Conservation (phyloP, 2,329 filamentous ascomycete species). For the Cladobotryum protrusum region DNA sequence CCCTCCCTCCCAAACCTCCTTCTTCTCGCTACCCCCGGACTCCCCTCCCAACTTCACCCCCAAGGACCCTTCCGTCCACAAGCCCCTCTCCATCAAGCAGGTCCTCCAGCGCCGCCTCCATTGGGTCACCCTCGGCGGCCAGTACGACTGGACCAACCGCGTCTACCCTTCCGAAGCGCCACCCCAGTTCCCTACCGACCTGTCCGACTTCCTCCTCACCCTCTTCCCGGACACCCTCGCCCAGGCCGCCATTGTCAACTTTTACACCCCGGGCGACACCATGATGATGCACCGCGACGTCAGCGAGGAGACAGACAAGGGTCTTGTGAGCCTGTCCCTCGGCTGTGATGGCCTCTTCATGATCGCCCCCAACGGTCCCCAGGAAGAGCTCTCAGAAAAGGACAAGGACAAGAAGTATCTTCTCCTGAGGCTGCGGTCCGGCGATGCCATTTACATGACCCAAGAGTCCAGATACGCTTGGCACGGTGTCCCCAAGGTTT, state of each 20-base stretch:
- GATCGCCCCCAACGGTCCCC: slow-evolving; percentile 54
- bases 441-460: slow-evolving; percentile 88
- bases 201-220: slow-evolving; percentile 58
- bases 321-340: slow-evolving; percentile 77
- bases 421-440: slow-evolving; percentile 66
- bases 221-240: slow-evolving; percentile 73
- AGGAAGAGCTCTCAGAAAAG: slow-evolving; percentile 18
- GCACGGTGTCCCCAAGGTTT: slow-evolving; percentile 88
- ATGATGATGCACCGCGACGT: slow-evolving; percentile 92
- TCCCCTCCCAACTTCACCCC: slow-evolving; percentile 55
- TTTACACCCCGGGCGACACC: slow-evolving; percentile 86
- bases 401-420: slow-evolving; percentile 41
- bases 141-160: slow-evolving; percentile 93
- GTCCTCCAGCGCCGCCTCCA: slow-evolving; percentile 75
- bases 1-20: slow-evolving; percentile 36
- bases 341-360: slow-evolving; percentile 90
- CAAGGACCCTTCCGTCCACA: slow-evolving; percentile 68
- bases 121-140: slow-evolving; percentile 91
- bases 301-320: slow-evolving; percentile 72
- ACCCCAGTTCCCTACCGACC: slow-evolving; percentile 68
- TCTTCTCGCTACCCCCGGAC: slow-evolving; percentile 47
- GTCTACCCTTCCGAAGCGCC: slow-evolving; percentile 64
- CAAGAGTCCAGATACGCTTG: slow-evolving; percentile 78
- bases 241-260: slow-evolving; percentile 88
- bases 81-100: slow-evolving; percentile 60